Evolutionary conservation across 2,329 filamentous ascomycete species (phyloP).

Genomic region (Penicillium sp.): DNA sequence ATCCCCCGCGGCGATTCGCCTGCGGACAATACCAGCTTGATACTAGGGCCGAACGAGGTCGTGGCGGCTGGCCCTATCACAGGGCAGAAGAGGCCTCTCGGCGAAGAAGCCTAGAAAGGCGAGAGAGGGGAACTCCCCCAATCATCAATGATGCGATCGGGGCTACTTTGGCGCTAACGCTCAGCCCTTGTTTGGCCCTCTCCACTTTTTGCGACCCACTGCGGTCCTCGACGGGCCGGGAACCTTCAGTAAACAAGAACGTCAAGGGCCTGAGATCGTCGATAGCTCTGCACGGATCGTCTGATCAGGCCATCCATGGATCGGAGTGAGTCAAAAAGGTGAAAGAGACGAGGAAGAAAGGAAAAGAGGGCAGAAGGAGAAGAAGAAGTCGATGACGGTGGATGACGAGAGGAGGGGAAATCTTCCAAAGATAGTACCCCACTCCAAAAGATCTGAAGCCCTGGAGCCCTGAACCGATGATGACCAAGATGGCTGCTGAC

Average conservation of each 20-base stretch:
- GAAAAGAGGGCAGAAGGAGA: not conserved
- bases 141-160: slow-evolving; percentile 22
- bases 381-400: not conserved
- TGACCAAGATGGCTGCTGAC: not conserved
- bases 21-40: slow-evolving; percentile 18
- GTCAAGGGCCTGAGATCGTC: slow-evolving; percentile 13
- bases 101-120: slow-evolving; percentile 15
- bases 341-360: not conserved
- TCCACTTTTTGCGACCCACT: slow-evolving; percentile 26
- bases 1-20: slow-evolving; percentile 20
- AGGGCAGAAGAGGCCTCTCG: slow-evolving; percentile 12
- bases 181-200: slow-evolving; percentile 17
- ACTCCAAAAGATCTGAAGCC: not conserved
- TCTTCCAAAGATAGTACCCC: not conserved
- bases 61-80: slow-evolving; percentile 24
- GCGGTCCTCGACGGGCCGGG: slow-evolving; percentile 30
- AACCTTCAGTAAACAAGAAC: slow-evolving; percentile 29
- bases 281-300: slow-evolving; percentile 18
- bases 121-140: not conserved
- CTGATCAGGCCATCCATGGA: slow-evolving; percentile 8
- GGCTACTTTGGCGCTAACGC: slow-evolving; percentile 18
- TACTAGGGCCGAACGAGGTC: slow-evolving; percentile 30
- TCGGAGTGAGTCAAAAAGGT: slow-evolving; percentile 1
- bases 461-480: not conserved
- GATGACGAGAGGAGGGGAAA: not conserved